Evolutionary conservation across 2,329 filamentous ascomycete species (phyloP).

Genomic region (Teratosphaeria zuluensis): DNA sequence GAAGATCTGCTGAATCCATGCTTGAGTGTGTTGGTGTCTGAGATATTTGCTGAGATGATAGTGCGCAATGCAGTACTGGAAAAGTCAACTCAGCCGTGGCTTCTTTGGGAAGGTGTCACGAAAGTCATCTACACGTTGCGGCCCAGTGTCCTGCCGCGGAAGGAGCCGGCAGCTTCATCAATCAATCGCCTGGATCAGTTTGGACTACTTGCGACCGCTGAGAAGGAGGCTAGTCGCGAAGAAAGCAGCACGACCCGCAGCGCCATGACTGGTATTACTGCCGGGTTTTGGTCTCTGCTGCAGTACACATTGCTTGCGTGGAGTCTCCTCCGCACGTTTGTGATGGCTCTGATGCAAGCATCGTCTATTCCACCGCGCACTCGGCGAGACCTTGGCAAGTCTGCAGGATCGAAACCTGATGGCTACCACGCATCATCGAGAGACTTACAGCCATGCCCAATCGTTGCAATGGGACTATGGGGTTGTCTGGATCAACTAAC

Average conservation of each 20-base stretch:
- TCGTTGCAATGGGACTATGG: constrained; percentile 71
- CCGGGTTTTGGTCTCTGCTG: constrained; percentile 38
- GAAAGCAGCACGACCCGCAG: not conserved
- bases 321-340: constrained; percentile 51
- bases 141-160: constrained; percentile 22
- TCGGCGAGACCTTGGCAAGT: not conserved
- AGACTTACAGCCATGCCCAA: constrained; percentile 35
- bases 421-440: not conserved
- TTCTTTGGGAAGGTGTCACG: constrained; percentile 74
- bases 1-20: constrained; percentile 87
- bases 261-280: constrained; percentile 8
- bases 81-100: constrained; percentile 76
- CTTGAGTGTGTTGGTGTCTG: constrained; percentile 70
- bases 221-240: constrained; percentile 12
- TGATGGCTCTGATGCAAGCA: constrained; percentile 56
- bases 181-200: constrained; percentile 46
- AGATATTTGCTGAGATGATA: constrained; percentile 84
- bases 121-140: constrained; percentile 49
- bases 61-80: constrained; percentile 72
- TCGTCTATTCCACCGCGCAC: constrained; percentile 54
- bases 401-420: not conserved
- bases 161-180: constrained; percentile 15
- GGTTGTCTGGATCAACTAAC: constrained; percentile 61
- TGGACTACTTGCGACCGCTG: constrained; percentile 39
- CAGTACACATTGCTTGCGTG: constrained; percentile 42